Conservation (phyloP, 345 rosid genomes). For the Garcia nutans region DNA sequence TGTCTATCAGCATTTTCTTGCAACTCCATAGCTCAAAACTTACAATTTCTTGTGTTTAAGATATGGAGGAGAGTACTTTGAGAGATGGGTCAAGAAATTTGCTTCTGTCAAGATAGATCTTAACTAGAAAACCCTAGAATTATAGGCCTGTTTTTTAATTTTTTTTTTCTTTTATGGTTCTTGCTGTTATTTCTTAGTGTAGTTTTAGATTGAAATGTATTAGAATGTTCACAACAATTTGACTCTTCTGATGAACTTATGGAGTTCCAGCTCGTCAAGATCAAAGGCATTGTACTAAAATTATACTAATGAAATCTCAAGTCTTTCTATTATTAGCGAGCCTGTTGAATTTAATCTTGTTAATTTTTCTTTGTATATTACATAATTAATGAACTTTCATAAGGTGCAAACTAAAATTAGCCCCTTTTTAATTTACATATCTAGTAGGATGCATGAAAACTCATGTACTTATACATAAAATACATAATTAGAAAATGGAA, state of each 20-base stretch:
- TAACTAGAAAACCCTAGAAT: constrained; percentile 38
- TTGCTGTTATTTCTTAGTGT: constrained; percentile 1
- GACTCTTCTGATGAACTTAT: constrained; percentile 23
- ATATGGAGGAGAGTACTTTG: constrained; percentile 7
- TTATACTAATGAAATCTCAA: neutral
- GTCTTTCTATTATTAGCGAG: neutral
- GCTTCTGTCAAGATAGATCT: constrained; percentile 7
- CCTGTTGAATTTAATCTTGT: no score
- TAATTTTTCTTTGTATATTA: no score
- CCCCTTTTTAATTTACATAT: no score
- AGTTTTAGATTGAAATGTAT: constrained; percentile 15
- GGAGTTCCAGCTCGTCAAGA: constrained; percentile 13
- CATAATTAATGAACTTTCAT: no score
- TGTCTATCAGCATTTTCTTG: neutral
- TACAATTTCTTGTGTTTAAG: neutral
- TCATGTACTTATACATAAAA: no score
- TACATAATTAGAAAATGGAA: neutral
- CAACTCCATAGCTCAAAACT: constrained; percentile 14
- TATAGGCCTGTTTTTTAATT: neutral
- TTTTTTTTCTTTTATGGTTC: neutral
- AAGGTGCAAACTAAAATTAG: neutral
- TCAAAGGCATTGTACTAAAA: constrained; percentile 15
- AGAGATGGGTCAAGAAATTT: constrained; percentile 7
- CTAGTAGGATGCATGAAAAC: no score
- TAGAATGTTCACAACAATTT: constrained; percentile 24